Percentiles rank a stretch among this genome's conserved stretches.
phyloP scores from a whole-genome alignment of 1,284 basidiomycete genomes.

The Phenoliferia sp. region DNA sequence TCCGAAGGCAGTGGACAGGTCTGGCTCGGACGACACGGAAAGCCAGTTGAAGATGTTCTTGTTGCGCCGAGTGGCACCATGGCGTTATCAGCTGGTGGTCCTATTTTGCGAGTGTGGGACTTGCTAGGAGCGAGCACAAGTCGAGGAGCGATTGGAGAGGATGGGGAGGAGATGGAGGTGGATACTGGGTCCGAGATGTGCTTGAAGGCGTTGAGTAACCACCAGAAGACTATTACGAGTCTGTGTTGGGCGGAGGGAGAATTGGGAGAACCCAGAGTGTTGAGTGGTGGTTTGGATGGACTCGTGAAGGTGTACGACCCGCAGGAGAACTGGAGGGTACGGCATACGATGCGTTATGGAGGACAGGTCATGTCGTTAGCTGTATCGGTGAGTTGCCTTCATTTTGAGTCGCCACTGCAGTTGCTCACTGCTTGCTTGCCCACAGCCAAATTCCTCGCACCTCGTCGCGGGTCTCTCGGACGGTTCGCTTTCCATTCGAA shows the following conservation, averaged over 20 bases:
- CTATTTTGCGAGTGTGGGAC: conserved; percentile 93
- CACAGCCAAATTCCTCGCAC: conserved; percentile 89
- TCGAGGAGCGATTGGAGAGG: conserved; percentile 3
- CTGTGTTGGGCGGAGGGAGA: conserved; percentile 45
- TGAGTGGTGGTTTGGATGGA: conserved; percentile 89
- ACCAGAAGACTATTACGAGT: conserved; percentile 95
- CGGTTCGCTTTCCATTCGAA: conserved; percentile 72
- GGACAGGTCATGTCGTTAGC: conserved; percentile 86
- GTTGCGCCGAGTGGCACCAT: conserved; percentile 87
- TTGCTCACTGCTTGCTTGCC: not conserved
- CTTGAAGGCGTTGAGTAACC: conserved; percentile 83
- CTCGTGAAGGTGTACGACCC: conserved; percentile 97
- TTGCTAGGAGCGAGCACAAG: conserved; percentile 70
- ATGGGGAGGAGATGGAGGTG: conserved; percentile 46
- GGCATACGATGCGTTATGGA: conserved; percentile 98
- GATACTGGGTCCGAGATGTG: conserved; percentile 47
- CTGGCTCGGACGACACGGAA: conserved; percentile 39
- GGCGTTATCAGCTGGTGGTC: conserved; percentile 81
- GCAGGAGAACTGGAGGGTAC: conserved; percentile 84
- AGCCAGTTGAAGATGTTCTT: conserved; percentile 88
- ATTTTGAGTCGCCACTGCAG: conserved; percentile 6
- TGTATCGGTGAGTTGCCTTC: conserved; percentile 61
- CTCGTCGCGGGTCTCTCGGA: conserved; percentile 95
- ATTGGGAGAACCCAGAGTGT: conserved; percentile 64
- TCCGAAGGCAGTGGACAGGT: conserved; percentile 24